Base-by-base conservation (phyloP, 139 green algal species). In the Nannochloris sp. region DNA sequence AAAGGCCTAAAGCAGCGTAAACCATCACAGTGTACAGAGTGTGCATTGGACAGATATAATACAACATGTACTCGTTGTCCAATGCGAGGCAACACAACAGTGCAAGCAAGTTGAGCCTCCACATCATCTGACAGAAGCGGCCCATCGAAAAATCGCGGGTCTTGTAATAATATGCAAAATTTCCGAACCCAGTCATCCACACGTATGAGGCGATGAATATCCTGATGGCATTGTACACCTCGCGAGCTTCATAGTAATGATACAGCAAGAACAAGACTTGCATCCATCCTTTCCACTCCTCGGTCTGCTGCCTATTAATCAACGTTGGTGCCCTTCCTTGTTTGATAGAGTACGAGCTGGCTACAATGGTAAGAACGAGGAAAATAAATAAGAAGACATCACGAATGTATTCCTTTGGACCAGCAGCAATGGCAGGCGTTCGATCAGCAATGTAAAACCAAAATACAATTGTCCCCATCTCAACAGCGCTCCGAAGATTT, bases 41-140 rank as follows among this genome's bases (percentile, higher is more conserved):
- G 81, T 97, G 91, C 91, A 97, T 97, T 64, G 91, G 91, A 80
- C 89, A 96, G 72, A 97, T 97, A 78, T 97, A 97, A 76, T 97
- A 97, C 10, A 97, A 82, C 90, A 97, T 95, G 81, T 96, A 97
- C 63, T 72, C 77, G 79, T 97, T 97, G 57, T 68, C 72, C 54
- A 96, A 68, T 44, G 84, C 81, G 2, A 90, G 49, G 72, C 90
- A 96, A 53, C 61, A 83, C 65, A 86, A 27, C 18, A 86, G 66
- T 4, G 92, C 88, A 59, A 97, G 75, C 71, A 97, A 96, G 73
- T 97, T 97, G 12, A 97, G 76, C 34, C 91, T 79, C 91, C 91
- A 97, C 83, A 97, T 92, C 91, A 97, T 97, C 73, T 96, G 88
- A 40, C 67, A 78, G 51, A 95, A 92, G n/a, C 85, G 85, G 71